phyloP scores from a whole-genome alignment of 495 filamentous ascomycete species.

The Podospora anserina region DNA sequence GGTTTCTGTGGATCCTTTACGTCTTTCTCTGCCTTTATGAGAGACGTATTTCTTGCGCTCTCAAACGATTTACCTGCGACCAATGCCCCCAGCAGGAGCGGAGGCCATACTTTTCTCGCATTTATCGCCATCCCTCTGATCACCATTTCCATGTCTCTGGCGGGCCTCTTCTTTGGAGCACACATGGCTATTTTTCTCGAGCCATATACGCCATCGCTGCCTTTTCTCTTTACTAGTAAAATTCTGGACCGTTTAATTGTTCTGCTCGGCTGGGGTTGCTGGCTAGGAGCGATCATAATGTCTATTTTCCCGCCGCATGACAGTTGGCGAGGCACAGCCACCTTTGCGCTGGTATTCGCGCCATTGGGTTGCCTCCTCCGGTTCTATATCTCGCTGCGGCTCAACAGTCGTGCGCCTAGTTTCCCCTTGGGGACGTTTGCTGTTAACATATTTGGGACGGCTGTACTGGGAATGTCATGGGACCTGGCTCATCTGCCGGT shows the following conservation, averaged over 20 bases:
- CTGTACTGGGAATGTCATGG: conserved; percentile 60
- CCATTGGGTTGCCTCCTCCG: conserved; percentile 74
- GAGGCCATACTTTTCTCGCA: conserved; percentile 80
- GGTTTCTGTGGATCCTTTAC: conserved; percentile 95
- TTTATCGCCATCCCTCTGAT: conserved; percentile 64
- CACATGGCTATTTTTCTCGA: conserved; percentile 70
- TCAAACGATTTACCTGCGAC: conserved; percentile 60
- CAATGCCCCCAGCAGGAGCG: conserved; percentile 51
- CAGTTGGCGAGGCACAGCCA: conserved; percentile 68
- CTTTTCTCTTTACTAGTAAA: conserved; percentile 51
- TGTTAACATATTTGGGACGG: conserved; percentile 77
- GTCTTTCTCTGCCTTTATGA: conserved; percentile 85
- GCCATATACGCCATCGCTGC: conserved; percentile 54
- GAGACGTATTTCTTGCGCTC: conserved; percentile 79
- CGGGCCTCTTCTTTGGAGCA: conserved; percentile 67
- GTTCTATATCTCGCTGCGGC: conserved; percentile 64
- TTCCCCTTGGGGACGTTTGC: conserved; percentile 90
- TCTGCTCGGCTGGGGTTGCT: conserved; percentile 64
- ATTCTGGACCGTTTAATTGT: conserved; percentile 62
- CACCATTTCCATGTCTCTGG: conserved; percentile 65
- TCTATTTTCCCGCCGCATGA: conserved; percentile 67
- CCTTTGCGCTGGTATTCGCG: conserved; percentile 82
- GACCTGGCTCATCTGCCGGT: conserved; percentile 63
- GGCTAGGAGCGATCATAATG: conserved; percentile 77
- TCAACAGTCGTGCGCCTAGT: conserved; percentile 62